A percentile compares a stretch with the other conserved stretches of the same genome.
These are phyloP conservation scores for Erodium chrysanthum DNA, from an alignment of 441 rosid species.

Conservation along the genomic window DNA sequence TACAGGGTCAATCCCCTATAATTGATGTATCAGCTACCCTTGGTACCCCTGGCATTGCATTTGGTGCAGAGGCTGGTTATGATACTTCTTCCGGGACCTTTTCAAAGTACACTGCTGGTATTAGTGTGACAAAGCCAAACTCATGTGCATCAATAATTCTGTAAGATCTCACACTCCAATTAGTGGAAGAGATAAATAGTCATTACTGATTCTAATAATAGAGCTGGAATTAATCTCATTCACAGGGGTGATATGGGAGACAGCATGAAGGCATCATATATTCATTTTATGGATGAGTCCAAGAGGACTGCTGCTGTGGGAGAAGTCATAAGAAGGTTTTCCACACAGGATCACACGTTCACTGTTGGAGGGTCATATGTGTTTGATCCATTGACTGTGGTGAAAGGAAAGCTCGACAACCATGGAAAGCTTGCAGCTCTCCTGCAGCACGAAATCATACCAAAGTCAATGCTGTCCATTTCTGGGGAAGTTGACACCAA, in stretches of 20 bases:
- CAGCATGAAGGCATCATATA: constrained; percentile 20
- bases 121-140: constrained; percentile 11
- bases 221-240: background rate
- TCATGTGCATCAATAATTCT: constrained; percentile 18
- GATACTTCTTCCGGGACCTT: constrained; percentile 3
- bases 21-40: constrained; percentile 21
- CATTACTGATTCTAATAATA: too few species aligned
- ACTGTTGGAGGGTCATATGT: constrained; percentile 20
- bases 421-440: constrained; percentile 23
- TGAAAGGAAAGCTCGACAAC: constrained; percentile 3
- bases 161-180: constrained; percentile 8
- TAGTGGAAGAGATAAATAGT: too few species aligned
- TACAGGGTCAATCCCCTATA: constrained; percentile 17
- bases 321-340: constrained; percentile 21
- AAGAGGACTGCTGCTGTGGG: constrained; percentile 20
- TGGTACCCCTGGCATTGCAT: constrained; percentile 23
- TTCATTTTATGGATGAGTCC: constrained; percentile 15
- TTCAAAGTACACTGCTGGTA: constrained; percentile 16
- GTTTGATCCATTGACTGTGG: constrained; percentile 18
- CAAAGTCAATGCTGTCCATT: constrained; percentile 18
- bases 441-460: constrained; percentile 20
- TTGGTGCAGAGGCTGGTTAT: constrained; percentile 24
- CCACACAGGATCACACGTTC: constrained; percentile 20
- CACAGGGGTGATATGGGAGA: constrained; percentile 24
- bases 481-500: constrained; percentile 22